Evolutionary conservation across 345 rosid genomes (phyloP), one percentile per base, ranked within the genome.

Genomic region (Leavenworthia alabamica): DNA sequence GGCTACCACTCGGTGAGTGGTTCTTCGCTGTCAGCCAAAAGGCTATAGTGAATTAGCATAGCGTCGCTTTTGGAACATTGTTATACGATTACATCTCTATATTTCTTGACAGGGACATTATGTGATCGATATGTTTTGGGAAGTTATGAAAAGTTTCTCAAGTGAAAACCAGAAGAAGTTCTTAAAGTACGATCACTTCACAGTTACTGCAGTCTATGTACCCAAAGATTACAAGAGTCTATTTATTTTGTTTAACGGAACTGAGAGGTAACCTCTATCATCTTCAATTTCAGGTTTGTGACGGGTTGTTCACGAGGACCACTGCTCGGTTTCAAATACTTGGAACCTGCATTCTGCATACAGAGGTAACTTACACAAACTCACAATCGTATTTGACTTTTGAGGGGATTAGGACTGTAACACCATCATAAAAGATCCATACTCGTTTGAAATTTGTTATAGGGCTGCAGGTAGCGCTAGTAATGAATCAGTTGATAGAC

Each of bases 281-380:
- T 73, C 32, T 65, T 57, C 64, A 53, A 64, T 37, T 62, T 46
- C 58, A 93, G 99, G 82, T 93, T 93, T 76, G 97, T 88, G 71
- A 93, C 99, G 8, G 99, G 99, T 28, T 93, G 99, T 75, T 93
- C 97, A 6, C 84, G 97, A 41, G 99, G 97, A 50, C 97, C 97
- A 2, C 74, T 93, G 50, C 95, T 93, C 67, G 97, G 99, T 61
- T 93, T 93, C 81, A 85, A 70, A 74, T 71, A 80, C 77, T 83
- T 93, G 42, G 99, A 93, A 75, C 99, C 99, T 41, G 26, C 78
- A 72, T 87, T 93, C 72, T 93, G 99, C 79, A 83, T 89, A 67
- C 99, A 93, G 68, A 93, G 97, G 99, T 89, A 80, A 69, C 22
- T 60, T 50, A 7, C 36, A 23, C 33, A 41, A 29, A 67, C 40